Percentiles rank a stretch among this genome's conserved stretches.
These are phyloP conservation scores for Serpula lacrymans DNA, from an alignment of 768 basidiomycete genomes.

Conservation along the genomic window DNA sequence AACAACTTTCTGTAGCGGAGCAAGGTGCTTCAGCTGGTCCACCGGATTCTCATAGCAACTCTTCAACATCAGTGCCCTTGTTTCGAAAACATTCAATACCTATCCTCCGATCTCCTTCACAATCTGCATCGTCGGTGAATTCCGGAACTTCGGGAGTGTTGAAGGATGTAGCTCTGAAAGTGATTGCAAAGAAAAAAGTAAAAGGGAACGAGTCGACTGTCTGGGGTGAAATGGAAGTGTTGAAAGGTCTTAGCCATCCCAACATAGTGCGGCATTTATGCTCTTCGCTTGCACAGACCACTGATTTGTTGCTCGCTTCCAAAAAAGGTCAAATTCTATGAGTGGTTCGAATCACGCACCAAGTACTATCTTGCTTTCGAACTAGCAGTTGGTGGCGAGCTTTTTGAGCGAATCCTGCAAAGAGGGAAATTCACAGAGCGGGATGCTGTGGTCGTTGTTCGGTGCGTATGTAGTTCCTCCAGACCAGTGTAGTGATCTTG, in stretches of 20 bases:
- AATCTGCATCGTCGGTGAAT: slow-evolving; percentile 21
- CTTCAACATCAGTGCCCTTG: slow-evolving; percentile 25
- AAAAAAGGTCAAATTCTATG: slow-evolving; percentile 86
- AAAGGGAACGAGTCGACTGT: slow-evolving; percentile 87
- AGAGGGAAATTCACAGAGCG: slow-evolving; percentile 92
- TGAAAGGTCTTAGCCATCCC: slow-evolving; percentile 85
- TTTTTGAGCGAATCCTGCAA: slow-evolving; percentile 84
- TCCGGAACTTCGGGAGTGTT: slow-evolving; percentile 12
- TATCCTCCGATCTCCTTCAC: slow-evolving; percentile 22
- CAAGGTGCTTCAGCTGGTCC: slow-evolving; percentile 51
- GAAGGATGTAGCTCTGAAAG: slow-evolving; percentile 83
- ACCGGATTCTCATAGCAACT: slow-evolving; percentile 10
- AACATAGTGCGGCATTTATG: slow-evolving; percentile 70
- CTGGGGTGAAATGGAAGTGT: slow-evolving; percentile 91
- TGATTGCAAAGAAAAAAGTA: slow-evolving; percentile 94
- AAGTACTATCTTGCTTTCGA: slow-evolving; percentile 98
- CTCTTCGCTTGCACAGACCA: background rate
- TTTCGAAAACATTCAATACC: slow-evolving; percentile 21
- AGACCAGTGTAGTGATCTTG: background rate
- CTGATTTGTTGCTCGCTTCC: background rate
- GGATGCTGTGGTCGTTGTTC: slow-evolving; percentile 77
- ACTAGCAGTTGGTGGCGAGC: slow-evolving; percentile 90
- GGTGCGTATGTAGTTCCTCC: slow-evolving; percentile 42
- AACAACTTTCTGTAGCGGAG: slow-evolving; percentile 52
- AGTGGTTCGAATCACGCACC: slow-evolving; percentile 91